phyloP scores from a whole-genome alignment of 345 rosid species.

The Salix purpurea region DNA sequence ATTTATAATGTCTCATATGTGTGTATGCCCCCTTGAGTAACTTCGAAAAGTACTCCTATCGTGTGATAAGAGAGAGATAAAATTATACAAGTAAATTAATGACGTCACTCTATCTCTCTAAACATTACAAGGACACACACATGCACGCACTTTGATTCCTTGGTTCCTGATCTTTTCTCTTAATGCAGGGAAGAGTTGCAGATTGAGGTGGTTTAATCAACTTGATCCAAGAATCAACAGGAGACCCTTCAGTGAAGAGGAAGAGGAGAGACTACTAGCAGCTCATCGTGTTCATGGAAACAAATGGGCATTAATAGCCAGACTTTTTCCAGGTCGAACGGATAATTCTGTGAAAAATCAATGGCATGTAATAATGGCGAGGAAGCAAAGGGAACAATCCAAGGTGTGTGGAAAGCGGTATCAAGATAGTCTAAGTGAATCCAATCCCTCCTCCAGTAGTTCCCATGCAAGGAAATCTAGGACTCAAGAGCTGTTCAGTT shows the following conservation, averaged over 20 bases:
- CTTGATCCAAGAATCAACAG: conserved; percentile 35
- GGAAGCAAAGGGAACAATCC: conserved; percentile 35
- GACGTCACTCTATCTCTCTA: not conserved
- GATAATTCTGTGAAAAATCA: conserved; percentile 35
- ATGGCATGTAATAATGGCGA: conserved; percentile 33
- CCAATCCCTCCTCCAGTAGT: conserved; percentile 5
- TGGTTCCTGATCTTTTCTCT: not conserved
- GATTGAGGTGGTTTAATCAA: conserved; percentile 37
- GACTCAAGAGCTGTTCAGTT: conserved; percentile 19
- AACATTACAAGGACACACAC: not conserved
- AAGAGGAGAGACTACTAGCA: conserved; percentile 26
- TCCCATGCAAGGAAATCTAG: conserved; percentile 29
- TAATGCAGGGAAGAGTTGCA: conserved; percentile 28
- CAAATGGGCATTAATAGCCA: conserved; percentile 33
- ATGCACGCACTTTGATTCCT: not conserved
- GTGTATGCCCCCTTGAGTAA: not conserved
- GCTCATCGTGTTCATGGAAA: conserved; percentile 33
- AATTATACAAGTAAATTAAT: not conserved
- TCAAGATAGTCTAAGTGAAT: conserved; percentile 19
- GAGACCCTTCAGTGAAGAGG: conserved; percentile 25
- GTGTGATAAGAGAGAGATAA: not conserved
- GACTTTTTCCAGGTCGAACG: conserved; percentile 31
- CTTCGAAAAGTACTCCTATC: not conserved
- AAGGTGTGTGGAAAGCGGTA: conserved; percentile 33
- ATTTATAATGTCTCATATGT: not conserved